Conservation (phyloP, 2,329 filamentous ascomycete genomes). For the Pseudopithomyces chartarum region DNA sequence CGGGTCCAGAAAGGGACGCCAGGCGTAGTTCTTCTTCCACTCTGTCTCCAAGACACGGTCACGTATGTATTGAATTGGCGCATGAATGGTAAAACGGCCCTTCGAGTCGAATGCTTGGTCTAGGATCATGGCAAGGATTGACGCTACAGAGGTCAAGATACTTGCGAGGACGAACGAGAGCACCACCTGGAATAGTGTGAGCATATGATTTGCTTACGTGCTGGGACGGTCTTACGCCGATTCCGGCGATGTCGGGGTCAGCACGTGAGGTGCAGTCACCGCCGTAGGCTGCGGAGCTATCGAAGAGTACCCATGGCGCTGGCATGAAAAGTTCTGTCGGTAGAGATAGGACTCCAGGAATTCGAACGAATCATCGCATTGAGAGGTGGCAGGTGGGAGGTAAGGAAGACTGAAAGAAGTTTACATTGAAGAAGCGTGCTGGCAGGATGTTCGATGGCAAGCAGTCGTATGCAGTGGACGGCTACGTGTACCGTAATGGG, state of each 20-base stretch:
- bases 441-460: too few species aligned
- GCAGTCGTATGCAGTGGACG: too few species aligned
- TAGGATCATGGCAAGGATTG: conserved; percentile 39
- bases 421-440: too few species aligned
- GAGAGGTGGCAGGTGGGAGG: too few species aligned
- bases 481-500: too few species aligned
- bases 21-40: conserved; percentile 37
- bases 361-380: too few species aligned
- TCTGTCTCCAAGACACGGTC: conserved; percentile 30
- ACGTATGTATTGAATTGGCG: conserved; percentile 28
- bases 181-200: conserved; percentile 26
- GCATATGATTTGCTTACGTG: neutral
- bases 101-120: conserved; percentile 35
- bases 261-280: conserved; percentile 29
- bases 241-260: conserved; percentile 37
- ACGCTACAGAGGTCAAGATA: conserved; percentile 34
- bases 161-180: conserved; percentile 37
- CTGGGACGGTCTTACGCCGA: conserved; percentile 23
- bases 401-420: too few species aligned
- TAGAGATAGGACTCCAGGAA: neutral
- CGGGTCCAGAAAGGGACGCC: conserved; percentile 36
- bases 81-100: conserved; percentile 24
- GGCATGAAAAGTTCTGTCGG: conserved; percentile 20
- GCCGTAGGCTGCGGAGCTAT: conserved; percentile 23
- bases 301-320: conserved; percentile 36